Conservation (phyloP, 1,139 yeast genomes). For the Hemisphaericaspora xylanilytica region DNA sequence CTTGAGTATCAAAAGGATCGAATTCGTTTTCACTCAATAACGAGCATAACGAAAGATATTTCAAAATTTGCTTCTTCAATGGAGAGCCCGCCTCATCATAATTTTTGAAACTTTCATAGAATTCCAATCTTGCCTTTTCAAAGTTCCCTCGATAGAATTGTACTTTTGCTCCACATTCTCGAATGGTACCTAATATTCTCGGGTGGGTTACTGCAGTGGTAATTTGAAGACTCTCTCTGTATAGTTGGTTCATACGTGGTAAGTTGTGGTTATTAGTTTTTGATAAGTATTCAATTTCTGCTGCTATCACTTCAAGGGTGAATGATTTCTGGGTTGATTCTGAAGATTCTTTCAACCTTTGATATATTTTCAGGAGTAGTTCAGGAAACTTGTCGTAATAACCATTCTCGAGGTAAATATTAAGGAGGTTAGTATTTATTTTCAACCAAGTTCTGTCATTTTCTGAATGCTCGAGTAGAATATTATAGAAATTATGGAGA, state of each 20-base stretch:
- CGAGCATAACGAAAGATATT: conserved; percentile 62
- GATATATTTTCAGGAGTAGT: conserved; percentile 42
- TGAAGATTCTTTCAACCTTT: conserved; percentile 34
- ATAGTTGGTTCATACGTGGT: conserved; percentile 44
- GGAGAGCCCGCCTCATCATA: conserved; percentile 78
- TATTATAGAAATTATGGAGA: conserved; percentile 28
- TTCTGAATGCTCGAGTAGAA: conserved; percentile 22
- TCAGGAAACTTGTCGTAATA: conserved; percentile 35
- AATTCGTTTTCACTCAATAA: conserved; percentile 62
- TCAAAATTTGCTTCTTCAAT: conserved; percentile 53
- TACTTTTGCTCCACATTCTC: conserved; percentile 74
- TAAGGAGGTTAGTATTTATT: conserved; percentile 51
- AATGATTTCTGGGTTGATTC: conserved; percentile 47
- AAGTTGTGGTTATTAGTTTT: conserved; percentile 27
- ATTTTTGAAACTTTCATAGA: conserved; percentile 70
- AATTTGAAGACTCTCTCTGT: conserved; percentile 46
- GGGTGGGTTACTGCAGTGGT: conserved; percentile 76
- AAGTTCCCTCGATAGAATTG: conserved; percentile 60
- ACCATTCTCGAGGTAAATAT: conserved; percentile 41
- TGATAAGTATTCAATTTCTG: conserved; percentile 56
- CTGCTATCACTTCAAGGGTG: conserved; percentile 62
- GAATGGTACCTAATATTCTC: conserved; percentile 62
- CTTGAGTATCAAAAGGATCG: conserved; percentile 65
- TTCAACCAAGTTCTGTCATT: conserved; percentile 59
- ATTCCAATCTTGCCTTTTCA: conserved; percentile 60